These are phyloP conservation scores for Aspergillus carlsbadensis DNA, from an alignment of 495 filamentous ascomycete genomes.

Conservation along the genomic window DNA sequence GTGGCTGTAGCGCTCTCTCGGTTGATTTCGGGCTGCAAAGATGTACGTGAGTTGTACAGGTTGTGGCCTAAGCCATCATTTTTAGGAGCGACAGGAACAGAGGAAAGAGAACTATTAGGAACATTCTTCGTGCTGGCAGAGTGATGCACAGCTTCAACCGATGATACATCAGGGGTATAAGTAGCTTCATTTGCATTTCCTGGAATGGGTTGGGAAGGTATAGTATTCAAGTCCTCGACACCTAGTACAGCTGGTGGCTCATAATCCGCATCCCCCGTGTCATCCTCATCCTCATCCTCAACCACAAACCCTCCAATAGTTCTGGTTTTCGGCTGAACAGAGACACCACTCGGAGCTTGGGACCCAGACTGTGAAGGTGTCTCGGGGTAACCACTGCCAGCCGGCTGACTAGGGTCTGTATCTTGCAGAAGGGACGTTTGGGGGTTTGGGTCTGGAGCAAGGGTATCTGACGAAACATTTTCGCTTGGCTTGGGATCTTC, in stretches of 20 bases:
- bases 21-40: conserved; percentile 31
- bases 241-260: conserved; percentile 53
- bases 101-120: conserved; percentile 53
- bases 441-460: conserved; percentile 21
- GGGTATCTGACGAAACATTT: conserved; percentile 21
- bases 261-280: conserved; percentile 53
- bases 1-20: conserved; percentile 42
- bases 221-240: conserved; percentile 47
- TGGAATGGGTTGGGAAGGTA: conserved; percentile 52
- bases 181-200: conserved; percentile 57
- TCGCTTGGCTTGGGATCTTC: conserved; percentile 28
- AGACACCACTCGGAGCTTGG: conserved; percentile 35
- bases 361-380: conserved; percentile 38
- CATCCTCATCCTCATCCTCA: conserved; percentile 64
- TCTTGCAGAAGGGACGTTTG: conserved; percentile 26
- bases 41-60: conserved; percentile 42
- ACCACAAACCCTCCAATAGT: conserved; percentile 79
- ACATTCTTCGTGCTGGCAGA: conserved; percentile 52
- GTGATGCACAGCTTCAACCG: conserved; percentile 52
- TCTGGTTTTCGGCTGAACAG: conserved; percentile 56
- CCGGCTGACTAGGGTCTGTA: conserved; percentile 27
- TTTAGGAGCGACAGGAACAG: conserved; percentile 46
- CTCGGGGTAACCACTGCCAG: conserved; percentile 28
- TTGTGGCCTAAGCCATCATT: conserved; percentile 44
- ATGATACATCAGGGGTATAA: conserved; percentile 59